Evolutionary conservation across 305 asterid species (phyloP).

Genomic region (Galium porrigens): DNA sequence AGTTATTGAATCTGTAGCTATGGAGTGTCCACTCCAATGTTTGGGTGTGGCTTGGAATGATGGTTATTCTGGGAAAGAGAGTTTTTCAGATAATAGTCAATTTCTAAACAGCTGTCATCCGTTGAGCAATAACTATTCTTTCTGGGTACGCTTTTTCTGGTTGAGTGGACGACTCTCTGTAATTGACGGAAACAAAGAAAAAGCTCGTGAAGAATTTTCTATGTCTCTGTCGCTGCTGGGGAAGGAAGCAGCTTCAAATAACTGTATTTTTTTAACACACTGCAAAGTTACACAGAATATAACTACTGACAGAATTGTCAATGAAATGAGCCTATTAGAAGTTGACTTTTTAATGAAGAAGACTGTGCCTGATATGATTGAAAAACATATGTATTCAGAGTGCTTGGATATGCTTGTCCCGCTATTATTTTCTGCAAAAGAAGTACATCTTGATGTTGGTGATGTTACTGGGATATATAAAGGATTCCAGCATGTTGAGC

Average conservation of each 20-base stretch:
- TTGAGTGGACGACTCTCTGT: conserved; percentile 70
- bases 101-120: conserved; percentile 26
- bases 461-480: conserved; percentile 36
- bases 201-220: conserved; percentile 60
- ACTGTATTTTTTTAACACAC: conserved; percentile 55
- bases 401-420: conserved; percentile 67
- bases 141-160: conserved; percentile 94
- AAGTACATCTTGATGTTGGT: conserved; percentile 37
- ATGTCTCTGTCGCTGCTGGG: conserved; percentile 47
- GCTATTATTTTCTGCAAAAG: conserved; percentile 48
- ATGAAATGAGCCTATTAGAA: conserved; percentile 67
- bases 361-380: conserved; percentile 56
- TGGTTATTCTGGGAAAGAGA: conserved; percentile 21
- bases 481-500: conserved; percentile 57
- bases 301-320: conserved; percentile 51
- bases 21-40: conserved; percentile 40
- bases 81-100: conserved; percentile 26
- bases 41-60: conserved; percentile 26
- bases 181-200: conserved; percentile 60
- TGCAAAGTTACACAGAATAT: conserved; percentile 53
- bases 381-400: conserved; percentile 56
- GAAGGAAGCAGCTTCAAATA: conserved; percentile 34
- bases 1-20: conserved; percentile 66
- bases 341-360: conserved; percentile 68
- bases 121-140: conserved; percentile 38